phyloP scores from a whole-genome alignment of 768 basidiomycete species.

The Fomitopsis serialis region DNA sequence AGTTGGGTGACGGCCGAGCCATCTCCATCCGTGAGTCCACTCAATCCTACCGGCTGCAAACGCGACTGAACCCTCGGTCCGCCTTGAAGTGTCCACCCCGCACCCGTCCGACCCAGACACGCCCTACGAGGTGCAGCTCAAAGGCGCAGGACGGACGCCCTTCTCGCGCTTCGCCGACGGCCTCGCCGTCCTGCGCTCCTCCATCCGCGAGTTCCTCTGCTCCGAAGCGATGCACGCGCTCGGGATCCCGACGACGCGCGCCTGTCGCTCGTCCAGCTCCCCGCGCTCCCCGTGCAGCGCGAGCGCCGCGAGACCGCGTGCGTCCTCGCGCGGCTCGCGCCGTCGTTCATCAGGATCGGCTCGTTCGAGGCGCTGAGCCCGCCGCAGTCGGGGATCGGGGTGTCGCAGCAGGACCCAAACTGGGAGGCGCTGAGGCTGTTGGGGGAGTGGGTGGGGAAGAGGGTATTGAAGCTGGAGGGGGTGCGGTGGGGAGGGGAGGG shows the following conservation, averaged over 20 bases:
- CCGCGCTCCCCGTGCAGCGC: slow-evolving; percentile 66
- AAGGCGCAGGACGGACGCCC: slow-evolving; percentile 91
- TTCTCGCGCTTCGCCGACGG: slow-evolving; percentile 93
- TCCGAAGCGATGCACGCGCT: slow-evolving; percentile 88
- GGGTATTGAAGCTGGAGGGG: slow-evolving; percentile 47
- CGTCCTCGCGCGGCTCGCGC: slow-evolving; percentile 76
- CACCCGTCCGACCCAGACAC: slow-evolving; percentile 52
- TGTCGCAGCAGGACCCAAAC: slow-evolving; percentile 70
- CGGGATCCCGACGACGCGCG: slow-evolving; percentile 81
- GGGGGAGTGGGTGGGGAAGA: slow-evolving; percentile 65
- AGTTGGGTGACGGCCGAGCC: slow-evolving; percentile 93
- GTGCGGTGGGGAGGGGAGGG: slow-evolving; percentile 32
- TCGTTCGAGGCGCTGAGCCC: slow-evolving; percentile 84
- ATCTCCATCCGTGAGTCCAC: slow-evolving; percentile 64
- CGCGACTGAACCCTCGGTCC: not conserved
- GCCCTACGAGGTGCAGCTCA: slow-evolving; percentile 85
- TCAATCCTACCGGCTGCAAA: not conserved
- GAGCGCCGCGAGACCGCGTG: slow-evolving; percentile 71
- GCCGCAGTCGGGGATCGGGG: slow-evolving; percentile 56
- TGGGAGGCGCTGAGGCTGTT: slow-evolving; percentile 70
- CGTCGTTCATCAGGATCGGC: slow-evolving; percentile 90
- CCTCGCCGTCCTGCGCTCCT: slow-evolving; percentile 90
- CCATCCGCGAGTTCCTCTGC: slow-evolving; percentile 89
- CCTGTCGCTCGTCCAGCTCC: slow-evolving; percentile 77
- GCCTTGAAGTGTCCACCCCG: slow-evolving; percentile 84